Conservation (phyloP, 75 land plant species). For the Selaginella moellendorffii region DNA sequence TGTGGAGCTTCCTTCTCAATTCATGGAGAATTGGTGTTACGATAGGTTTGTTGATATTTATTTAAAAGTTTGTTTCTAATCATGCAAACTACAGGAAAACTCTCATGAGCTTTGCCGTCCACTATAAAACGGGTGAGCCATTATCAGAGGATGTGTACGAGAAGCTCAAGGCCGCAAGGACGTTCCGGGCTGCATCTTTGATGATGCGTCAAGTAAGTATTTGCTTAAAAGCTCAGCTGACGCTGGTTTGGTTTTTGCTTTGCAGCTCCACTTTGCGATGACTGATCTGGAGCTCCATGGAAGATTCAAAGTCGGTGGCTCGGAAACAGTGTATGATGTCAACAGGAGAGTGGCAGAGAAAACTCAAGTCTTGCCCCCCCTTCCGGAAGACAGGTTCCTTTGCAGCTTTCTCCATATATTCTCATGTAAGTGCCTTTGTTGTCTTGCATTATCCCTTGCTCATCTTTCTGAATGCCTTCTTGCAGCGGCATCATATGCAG, state of each 20-base stretch:
- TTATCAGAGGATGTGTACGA: conserved; percentile 61
- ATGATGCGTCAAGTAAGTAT: conserved; percentile 58
- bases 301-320: conserved; percentile 32
- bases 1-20: conserved; percentile 89
- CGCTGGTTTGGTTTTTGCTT: background rate
- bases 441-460: background rate
- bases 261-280: conserved; percentile 40
- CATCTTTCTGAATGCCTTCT: background rate
- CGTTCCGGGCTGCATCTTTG: conserved; percentile 61
- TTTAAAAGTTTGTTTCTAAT: background rate
- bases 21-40: conserved; percentile 98
- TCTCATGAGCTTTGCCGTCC: conserved; percentile 73
- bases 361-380: conserved; percentile 35
- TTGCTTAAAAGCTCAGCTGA: too few species aligned
- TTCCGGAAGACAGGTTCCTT: conserved; percentile 41
- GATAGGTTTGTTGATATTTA: conserved; percentile 78
- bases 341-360: conserved; percentile 28
- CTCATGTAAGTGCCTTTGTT: conserved; percentile 26
- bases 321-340: conserved; percentile 38
- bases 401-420: conserved; percentile 55
- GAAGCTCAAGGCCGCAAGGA: conserved; percentile 67
- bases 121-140: conserved; percentile 72
- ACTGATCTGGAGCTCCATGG: conserved; percentile 44
- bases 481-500: conserved; percentile 39
- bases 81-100: conserved; percentile 18